These are phyloP conservation scores for Trichaptum fuscoviolaceum DNA, from an alignment of 768 basidiomycete genomes.

Conservation along the genomic window DNA sequence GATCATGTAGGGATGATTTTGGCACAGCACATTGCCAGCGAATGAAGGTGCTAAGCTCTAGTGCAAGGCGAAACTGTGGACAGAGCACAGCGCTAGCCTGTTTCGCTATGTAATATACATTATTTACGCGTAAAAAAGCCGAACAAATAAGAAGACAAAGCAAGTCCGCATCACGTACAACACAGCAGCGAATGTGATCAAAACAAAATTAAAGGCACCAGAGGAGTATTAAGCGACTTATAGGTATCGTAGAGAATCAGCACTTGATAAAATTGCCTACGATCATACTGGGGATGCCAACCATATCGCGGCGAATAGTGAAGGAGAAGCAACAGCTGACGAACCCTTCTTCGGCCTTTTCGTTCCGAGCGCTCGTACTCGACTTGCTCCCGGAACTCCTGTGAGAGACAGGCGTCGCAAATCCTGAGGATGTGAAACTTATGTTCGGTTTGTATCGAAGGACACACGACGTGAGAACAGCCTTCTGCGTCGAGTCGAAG, in stretches of 20 bases:
- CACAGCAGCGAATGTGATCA: background rate
- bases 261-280: conserved; percentile 85
- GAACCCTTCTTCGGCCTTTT: conserved; percentile 55
- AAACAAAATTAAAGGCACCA: background rate
- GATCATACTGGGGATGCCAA: conserved; percentile 87
- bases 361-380: conserved; percentile 24
- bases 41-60: background rate
- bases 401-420: conserved; percentile 19
- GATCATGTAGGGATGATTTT: too few relatives aligned
- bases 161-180: background rate
- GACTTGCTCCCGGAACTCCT: conserved; percentile 12
- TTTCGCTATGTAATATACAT: background rate
- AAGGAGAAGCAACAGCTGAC: conserved; percentile 91
- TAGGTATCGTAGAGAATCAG: conserved; percentile 20
- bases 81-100: background rate
- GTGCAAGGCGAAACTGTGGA: background rate
- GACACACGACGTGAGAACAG: conserved; percentile 88
- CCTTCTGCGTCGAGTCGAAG: conserved; percentile 88
- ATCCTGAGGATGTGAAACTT: conserved; percentile 32
- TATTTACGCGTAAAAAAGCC: background rate
- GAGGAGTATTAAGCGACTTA: background rate
- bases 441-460: conserved; percentile 71
- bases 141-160: background rate
- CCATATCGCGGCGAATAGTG: conserved; percentile 77
- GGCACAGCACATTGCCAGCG: too few relatives aligned